Percentiles rank a stretch among this genome's conserved stretches.
These are phyloP conservation scores for Westerdykella sp. DNA, from an alignment of 2,329 filamentous ascomycete species.

Conservation along the genomic window DNA sequence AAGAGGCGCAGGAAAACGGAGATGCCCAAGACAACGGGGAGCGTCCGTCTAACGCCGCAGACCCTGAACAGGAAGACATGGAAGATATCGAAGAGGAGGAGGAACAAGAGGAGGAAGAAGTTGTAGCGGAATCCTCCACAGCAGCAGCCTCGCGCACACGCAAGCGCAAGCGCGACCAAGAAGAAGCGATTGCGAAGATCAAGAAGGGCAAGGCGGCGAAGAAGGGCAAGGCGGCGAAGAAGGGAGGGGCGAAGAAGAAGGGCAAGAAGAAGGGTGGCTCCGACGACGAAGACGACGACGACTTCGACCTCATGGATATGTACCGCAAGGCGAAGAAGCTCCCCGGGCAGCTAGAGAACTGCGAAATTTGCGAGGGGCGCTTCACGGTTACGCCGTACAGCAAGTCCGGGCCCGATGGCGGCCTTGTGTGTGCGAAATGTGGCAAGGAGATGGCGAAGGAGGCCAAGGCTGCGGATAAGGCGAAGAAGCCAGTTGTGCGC, in stretches of 20 bases:
- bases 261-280: slow-evolving; percentile 35
- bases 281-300: slow-evolving; percentile 41
- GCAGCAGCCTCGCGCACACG: slow-evolving; percentile 41
- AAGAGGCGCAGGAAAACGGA: slow-evolving; percentile 18
- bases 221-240: slow-evolving; percentile 47
- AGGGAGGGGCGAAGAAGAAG: slow-evolving; percentile 42
- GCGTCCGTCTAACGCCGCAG: slow-evolving; percentile 21
- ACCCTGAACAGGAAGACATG: slow-evolving; percentile 33
- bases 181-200: slow-evolving; percentile 39
- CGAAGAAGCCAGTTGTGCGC: slow-evolving; percentile 51
- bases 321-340: slow-evolving; percentile 54
- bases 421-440: slow-evolving; percentile 77
- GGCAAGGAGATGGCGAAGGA: slow-evolving; percentile 67
- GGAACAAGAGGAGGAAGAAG: slow-evolving; percentile 19
- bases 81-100: slow-evolving; percentile 31
- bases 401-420: slow-evolving; percentile 72
- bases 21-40: slow-evolving; percentile 33
- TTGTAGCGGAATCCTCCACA: slow-evolving; percentile 33
- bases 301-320: slow-evolving; percentile 48
- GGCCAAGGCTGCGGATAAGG: slow-evolving; percentile 54
- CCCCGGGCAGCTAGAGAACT: slow-evolving; percentile 86
- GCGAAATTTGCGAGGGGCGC: slow-evolving; percentile 74
- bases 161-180: slow-evolving; percentile 55
- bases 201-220: slow-evolving; percentile 47
- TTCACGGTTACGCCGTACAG: slow-evolving; percentile 93